Conservation (phyloP, 2,329 filamentous ascomycete species). For the Apiospora phragmitis region DNA sequence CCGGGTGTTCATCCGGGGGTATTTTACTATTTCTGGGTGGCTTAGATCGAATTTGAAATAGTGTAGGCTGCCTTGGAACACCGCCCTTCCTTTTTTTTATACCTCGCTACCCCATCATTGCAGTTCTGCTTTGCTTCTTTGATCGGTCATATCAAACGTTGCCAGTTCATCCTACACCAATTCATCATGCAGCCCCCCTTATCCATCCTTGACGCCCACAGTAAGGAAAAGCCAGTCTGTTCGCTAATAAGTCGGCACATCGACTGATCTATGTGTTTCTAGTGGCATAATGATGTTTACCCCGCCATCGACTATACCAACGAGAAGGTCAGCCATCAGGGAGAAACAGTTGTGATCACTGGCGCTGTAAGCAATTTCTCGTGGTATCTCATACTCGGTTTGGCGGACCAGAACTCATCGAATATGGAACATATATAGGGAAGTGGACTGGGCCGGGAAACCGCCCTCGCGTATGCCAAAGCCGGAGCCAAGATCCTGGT, state of each 20-base stretch:
- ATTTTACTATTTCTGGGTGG: too few relatives aligned
- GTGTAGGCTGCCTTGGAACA: too few relatives aligned
- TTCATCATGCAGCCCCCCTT: background rate
- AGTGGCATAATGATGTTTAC: background rate
- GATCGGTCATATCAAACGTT: too few relatives aligned
- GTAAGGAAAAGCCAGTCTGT: background rate
- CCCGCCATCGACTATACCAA: background rate
- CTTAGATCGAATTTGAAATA: too few relatives aligned
- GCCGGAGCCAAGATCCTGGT: background rate
- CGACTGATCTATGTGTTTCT: background rate
- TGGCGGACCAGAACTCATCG: too few relatives aligned
- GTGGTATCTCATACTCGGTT: background rate
- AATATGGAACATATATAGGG: background rate
- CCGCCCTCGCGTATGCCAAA: background rate
- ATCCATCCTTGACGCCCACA: background rate
- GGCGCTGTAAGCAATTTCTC: background rate
- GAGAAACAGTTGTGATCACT: background rate
- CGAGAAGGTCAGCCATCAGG: background rate
- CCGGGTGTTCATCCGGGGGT: too few relatives aligned
- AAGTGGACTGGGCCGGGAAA: background rate
- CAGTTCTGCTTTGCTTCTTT: too few relatives aligned
- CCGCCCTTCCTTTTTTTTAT: too few relatives aligned
- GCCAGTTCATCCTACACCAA: background rate
- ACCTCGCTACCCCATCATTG: too few relatives aligned
- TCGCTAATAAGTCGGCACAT: too few relatives aligned